These are phyloP conservation scores for Beauveria sp. DNA, from an alignment of 2,329 filamentous ascomycete genomes.

Conservation along the genomic window DNA sequence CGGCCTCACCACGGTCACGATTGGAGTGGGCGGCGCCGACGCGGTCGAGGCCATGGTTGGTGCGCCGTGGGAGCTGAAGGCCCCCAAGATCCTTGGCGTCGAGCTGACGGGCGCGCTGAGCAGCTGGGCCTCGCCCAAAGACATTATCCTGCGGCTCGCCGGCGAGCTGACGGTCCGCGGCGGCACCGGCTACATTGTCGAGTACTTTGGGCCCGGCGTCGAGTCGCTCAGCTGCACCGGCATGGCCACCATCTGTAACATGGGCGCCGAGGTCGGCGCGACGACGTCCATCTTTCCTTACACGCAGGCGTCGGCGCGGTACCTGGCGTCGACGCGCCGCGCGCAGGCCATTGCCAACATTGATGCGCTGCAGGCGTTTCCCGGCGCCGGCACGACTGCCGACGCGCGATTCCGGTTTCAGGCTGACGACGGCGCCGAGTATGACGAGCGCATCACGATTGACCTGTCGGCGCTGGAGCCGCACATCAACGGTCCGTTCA, in stretches of 20 bases:
- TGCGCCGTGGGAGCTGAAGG: slow-evolving; percentile 95
- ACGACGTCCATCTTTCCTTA: slow-evolving; percentile 95
- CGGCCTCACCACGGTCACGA: slow-evolving; percentile 85
- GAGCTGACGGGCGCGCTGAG: slow-evolving; percentile 73
- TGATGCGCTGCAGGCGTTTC: slow-evolving; percentile 49
- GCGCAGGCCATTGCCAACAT: slow-evolving; percentile 59
- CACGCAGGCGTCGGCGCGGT: slow-evolving; percentile 73
- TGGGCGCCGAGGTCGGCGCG: slow-evolving; percentile 81
- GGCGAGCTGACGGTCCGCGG: slow-evolving; percentile 87
- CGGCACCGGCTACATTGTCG: slow-evolving; percentile 89
- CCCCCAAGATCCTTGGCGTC: slow-evolving; percentile 83
- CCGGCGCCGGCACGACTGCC: slow-evolving; percentile 31
- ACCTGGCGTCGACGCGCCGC: slow-evolving; percentile 73
- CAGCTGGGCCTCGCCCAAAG: slow-evolving; percentile 92
- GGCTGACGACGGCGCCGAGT: slow-evolving; percentile 75
- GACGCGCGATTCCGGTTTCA: slow-evolving; percentile 56
- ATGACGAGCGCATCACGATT: slow-evolving; percentile 87
- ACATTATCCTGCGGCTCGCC: slow-evolving; percentile 84
- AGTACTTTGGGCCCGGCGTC: slow-evolving; percentile 88
- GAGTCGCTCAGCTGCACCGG: slow-evolving; percentile 85
- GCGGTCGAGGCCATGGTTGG: slow-evolving; percentile 95
- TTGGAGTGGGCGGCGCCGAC: slow-evolving; percentile 94
- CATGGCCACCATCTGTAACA: slow-evolving; percentile 87
- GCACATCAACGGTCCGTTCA: slow-evolving; percentile 95
- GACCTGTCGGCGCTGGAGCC: slow-evolving; percentile 86